Evolutionary conservation across 1,284 basidiomycete genomes (phyloP), one percentile per base, ranked within the genome.

Genomic region (Agroathelia rolfsii): DNA sequence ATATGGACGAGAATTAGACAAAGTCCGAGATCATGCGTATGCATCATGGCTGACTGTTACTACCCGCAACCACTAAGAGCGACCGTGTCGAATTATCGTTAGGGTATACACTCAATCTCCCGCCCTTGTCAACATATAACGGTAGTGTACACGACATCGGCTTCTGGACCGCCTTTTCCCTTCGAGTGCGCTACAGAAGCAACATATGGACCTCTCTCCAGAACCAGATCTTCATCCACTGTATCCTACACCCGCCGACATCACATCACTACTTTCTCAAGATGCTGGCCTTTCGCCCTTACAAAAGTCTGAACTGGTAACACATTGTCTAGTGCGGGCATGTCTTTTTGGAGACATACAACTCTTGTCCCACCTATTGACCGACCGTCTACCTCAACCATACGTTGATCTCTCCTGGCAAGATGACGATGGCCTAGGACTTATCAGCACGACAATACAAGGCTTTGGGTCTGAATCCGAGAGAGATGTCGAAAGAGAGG

Each of bases 401-500:
- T 76, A 62, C 54, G 58, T 83, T 36, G 81, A 87, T 55, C 64
- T 87, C 29, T 58, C 61, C 29, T 54, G 69, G 35, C 69, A 75
- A 42, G 88, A 92, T 54, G 88, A 92, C 35, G 88, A 92, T 44
- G 85, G 84, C 10, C 62, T 87, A 34, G 77, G 81, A 25, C 59
- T 89, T 27, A 68, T 90, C 47, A 86, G 80, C 45, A 66, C 77
- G 39, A 65, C 80, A n/a, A 84, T 90, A 43, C 72, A 84, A 41
- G 80, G 83, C 6, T 92, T 90, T 52, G 84, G 85, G 14, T 72
- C 76, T 32, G 82, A 85, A 38, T 69, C 69, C n/a, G 83, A 87
- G 41, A 69, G 76, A 43, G 83, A 86, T 38, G 66, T 87, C 10
- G 88, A 92, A 49, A 68, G 82, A 39, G 88, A 94, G 53, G 90